Evolutionary conservation across 2,329 filamentous ascomycete species (phyloP), one percentile per base, ranked within the genome.

Genomic region (Calonectria crousiana): DNA sequence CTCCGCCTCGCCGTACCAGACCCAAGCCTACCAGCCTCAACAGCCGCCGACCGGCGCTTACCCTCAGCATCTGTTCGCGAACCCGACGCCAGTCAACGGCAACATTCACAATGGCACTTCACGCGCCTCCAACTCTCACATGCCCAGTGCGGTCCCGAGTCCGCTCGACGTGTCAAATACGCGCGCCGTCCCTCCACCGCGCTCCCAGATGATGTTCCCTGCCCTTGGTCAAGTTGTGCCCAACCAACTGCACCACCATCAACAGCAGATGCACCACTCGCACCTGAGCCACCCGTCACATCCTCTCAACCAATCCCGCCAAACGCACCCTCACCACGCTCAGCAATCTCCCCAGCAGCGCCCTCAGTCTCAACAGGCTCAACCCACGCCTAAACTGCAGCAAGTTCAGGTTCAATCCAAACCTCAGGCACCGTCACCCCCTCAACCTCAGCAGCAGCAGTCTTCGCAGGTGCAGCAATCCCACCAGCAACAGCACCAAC

Each of bases 1-100:
- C 76, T 86, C 89, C 79, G 87, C 89, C 74, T 88, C 89, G 73
- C 88, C 89, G 2, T 92, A 91, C 80, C 89, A 90, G 81, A 80
- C 87, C 68, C 88, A 89, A 76, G 85, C 87, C 73, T 91, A 91
- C 81, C 82, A 87, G 69, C 84, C 89, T 65, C 89, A 91, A 80
- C 89, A 89, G 78, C 85, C 87, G 34, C 84, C 87, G 20, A 85
- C 87, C 74, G 84, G 84, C 73, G 79, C 85, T 26, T 91, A 90
- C 76, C 82, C 88, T 26, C 89, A 90, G 77, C 89, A 90, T 76
- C 84, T 92, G 74, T 92, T 90, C 83, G 83, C 86, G 79, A 86
- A 84, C 62, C 83, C 88, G 28, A 85, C 86, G 28, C 83, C 88
- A 58, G 84, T 89, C 84, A 81, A 88, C 85, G 79, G 86, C 73